A percentile compares a stretch with the other conserved stretches of the same genome.
Conservation (phyloP, 2,329 filamentous ascomycete species). For the Ilyonectria destructans region DNA sequence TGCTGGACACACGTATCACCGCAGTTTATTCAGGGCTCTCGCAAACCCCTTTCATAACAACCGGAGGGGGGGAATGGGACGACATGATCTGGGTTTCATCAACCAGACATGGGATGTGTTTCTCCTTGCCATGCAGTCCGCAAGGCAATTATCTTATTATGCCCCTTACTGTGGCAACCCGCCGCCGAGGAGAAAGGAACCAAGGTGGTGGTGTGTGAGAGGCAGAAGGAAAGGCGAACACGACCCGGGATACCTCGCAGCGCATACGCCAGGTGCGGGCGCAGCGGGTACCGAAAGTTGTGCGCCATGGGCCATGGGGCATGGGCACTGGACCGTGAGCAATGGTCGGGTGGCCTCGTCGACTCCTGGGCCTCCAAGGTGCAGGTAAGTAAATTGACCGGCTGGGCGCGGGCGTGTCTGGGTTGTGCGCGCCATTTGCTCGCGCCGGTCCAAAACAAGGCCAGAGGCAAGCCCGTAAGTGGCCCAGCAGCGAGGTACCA, state of each 20-base stretch:
- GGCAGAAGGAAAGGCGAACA: conserved; percentile 30
- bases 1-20: conserved; percentile 40
- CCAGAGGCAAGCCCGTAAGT: conserved; percentile 46
- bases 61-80: conserved; percentile 23
- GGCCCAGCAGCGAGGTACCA: conserved; percentile 51
- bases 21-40: conserved; percentile 17
- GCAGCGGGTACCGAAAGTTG: conserved; percentile 48
- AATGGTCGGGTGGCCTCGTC: conserved; percentile 29
- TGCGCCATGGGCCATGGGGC: conserved; percentile 34
- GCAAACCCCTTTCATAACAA: conserved; percentile 31
- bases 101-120: conserved; percentile 27
- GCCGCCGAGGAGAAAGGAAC: conserved; percentile 1
- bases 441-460: conserved; percentile 49
- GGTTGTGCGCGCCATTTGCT: conserved; percentile 47
- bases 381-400: conserved; percentile 45
- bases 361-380: conserved; percentile 28
- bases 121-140: conserved; percentile 20
- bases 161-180: conserved; percentile 26
- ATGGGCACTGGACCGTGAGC: conserved; percentile 21
- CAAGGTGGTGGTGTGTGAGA: conserved; percentile 19
- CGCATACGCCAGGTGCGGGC: conserved; percentile 47
- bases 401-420: conserved; percentile 47
- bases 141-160: conserved; percentile 11
- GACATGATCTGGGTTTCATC: conserved; percentile 44
- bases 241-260: conserved; percentile 43